Evolutionary conservation across 306 rosid species (phyloP).

Genomic region (Luffa aegyptiaca): DNA sequence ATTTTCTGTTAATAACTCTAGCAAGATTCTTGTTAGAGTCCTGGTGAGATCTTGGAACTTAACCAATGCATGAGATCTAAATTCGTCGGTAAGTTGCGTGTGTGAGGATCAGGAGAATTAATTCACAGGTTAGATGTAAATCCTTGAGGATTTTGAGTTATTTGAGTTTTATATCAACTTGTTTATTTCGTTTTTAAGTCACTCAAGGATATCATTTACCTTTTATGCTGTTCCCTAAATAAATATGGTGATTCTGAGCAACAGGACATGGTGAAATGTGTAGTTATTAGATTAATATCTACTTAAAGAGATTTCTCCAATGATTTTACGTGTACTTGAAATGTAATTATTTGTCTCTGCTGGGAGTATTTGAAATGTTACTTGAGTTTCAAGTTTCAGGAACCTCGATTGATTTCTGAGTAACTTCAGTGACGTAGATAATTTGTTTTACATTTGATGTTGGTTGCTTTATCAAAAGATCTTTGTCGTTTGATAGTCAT

Average conservation of each 20-base stretch:
- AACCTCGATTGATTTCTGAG: neutral
- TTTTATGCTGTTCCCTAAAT: neutral
- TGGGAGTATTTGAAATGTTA: neutral
- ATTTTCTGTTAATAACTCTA: neutral
- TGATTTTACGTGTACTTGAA: neutral
- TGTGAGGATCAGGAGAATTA: neutral
- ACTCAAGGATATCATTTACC: too few species aligned
- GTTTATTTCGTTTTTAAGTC: neutral
- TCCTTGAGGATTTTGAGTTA: neutral
- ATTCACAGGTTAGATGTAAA: neutral
- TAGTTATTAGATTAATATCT: neutral
- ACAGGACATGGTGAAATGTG: neutral
- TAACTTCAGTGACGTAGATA: constrained; percentile 3
- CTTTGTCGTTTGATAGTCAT: constrained; percentile 82
- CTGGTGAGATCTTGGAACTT: neutral
- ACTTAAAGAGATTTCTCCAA: neutral
- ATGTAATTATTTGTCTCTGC: neutral
- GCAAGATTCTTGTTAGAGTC: neutral
- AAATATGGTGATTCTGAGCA: neutral
- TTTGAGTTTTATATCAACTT: neutral
- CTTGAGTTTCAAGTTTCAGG: neutral
- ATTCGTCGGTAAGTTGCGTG: neutral
- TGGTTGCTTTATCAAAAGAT: constrained; percentile 89
- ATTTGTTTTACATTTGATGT: constrained; percentile 22
- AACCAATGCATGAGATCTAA: neutral